Evolutionary conservation across 306 rosid genomes (phyloP).

Genomic region (Medicago lupulina): DNA sequence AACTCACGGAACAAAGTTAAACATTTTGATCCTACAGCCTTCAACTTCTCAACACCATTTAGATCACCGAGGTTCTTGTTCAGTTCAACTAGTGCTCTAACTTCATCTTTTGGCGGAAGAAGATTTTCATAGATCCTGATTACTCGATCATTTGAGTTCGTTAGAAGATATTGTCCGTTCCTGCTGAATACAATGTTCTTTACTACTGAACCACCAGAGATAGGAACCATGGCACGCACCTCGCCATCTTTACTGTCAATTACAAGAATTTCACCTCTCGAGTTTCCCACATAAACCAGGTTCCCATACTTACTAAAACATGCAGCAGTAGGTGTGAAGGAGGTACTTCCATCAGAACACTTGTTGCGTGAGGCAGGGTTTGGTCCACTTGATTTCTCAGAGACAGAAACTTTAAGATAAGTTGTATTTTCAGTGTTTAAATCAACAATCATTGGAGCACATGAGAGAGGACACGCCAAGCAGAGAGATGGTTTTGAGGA

Average conservation of each 20-base stretch:
- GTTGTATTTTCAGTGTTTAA: conserved; percentile 71
- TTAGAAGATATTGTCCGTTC: conserved; percentile 87
- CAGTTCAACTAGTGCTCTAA: conserved; percentile 58
- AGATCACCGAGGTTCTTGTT: conserved; percentile 50
- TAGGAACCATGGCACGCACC: conserved; percentile 76
- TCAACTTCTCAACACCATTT: conserved; percentile 73
- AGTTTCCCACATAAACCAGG: conserved; percentile 90
- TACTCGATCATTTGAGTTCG: conserved; percentile 90
- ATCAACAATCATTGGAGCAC: conserved; percentile 93
- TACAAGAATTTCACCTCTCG: conserved; percentile 93
- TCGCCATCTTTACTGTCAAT: conserved; percentile 60
- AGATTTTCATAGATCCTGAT: conserved; percentile 92
- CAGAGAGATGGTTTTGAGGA: conserved; percentile 82
- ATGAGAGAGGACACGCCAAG: conserved; percentile 93
- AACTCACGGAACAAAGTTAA: conserved; percentile 85
- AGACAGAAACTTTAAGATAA: conserved; percentile 70
- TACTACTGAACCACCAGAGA: conserved; percentile 79
- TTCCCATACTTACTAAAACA: conserved; percentile 86
- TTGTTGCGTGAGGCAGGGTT: conserved; percentile 71
- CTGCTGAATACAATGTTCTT: conserved; percentile 94
- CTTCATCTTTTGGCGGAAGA: conserved; percentile 75
- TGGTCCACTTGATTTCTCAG: conserved; percentile 58
- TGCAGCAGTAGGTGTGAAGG: conserved; percentile 92
- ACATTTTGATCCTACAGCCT: conserved; percentile 79
- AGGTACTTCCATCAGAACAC: conserved; percentile 71